Base-by-base conservation (phyloP, 139 green algal genomes). In the Haematococcus lacustris region DNA sequence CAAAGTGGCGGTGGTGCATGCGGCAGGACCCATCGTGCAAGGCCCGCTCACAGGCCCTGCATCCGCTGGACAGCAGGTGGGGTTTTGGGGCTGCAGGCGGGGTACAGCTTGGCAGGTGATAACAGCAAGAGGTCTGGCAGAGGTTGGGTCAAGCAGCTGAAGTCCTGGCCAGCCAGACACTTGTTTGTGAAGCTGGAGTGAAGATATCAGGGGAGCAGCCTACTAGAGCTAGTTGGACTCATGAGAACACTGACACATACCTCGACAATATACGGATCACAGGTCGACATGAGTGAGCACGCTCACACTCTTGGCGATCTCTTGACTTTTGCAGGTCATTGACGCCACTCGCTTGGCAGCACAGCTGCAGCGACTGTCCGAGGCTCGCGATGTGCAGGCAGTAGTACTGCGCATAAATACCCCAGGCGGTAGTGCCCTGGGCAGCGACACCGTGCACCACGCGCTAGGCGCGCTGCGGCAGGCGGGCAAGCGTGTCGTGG, bases 351-450 rank as follows among this genome's bases (percentile, higher is more conserved):
- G 63, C 39, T 51, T 84, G 51, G 60, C 38, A n/a, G 53, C 41
- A 4, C 39, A 75, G 30, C 63, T 81, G 41, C 3, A 39, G 1
- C 3, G 34, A 32, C 72, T 84, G 38, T 35, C 68, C n/a, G 78
- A 80, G 39, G 63, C 77, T 43, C 74, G 53, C 1, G 50, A 78
- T 47, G 50, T 86, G 3, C 41, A 47, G 4, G 93, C 90, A 0
- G 86, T 98, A 6, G 89, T 98, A 39, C 76, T 98, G 62, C 82
- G 94, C 17, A 78, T 98, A 26, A 91, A 96, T 82, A 88, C 70
- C 38, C 89, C 89, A 0, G 91, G 93, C 4, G 93, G 93, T 9
- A 90, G 93, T 39, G 94, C 93, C 0, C 77, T 97, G 40, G 94
- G 91, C 32, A 90, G 76, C 3, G 93, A 98, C 80, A 81, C 96